These are phyloP conservation scores for Saccharum officinarum DNA, from an alignment of 176 grass and related monocot genomes.

Conservation along the genomic window DNA sequence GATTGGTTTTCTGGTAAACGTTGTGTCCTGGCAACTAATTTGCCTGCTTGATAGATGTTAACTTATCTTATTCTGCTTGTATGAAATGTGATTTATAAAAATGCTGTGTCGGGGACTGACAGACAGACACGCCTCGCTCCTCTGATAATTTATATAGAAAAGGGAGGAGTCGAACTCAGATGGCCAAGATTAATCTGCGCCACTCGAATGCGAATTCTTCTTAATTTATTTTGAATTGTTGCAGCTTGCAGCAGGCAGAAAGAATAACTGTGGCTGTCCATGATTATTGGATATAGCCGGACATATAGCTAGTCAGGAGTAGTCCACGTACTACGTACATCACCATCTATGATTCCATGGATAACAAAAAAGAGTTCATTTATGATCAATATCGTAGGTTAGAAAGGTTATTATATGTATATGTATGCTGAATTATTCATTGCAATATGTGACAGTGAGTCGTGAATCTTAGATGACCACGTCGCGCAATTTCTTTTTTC, in stretches of 20 bases:
- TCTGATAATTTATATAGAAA: neutral
- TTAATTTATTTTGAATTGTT: neutral
- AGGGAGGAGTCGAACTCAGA: neutral
- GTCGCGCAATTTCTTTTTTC: neutral
- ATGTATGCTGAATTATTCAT: neutral
- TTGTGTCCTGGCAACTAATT: constrained; percentile 20
- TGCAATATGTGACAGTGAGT: neutral
- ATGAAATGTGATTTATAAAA: neutral
- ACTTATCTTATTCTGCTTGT: neutral
- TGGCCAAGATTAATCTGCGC: neutral
- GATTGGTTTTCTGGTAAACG: neutral
- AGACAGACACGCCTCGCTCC: neutral
- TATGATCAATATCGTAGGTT: neutral
- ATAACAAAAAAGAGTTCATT: neutral
- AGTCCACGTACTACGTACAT: neutral
- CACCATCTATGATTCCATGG: neutral
- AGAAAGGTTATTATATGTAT: neutral
- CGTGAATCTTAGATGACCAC: neutral
- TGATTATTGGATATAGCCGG: neutral
- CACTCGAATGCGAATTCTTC: neutral
- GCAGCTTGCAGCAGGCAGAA: neutral
- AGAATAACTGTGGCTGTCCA: neutral
- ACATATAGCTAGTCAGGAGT: neutral
- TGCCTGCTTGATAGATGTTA: neutral
- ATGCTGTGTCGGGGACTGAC: neutral